Evolutionary conservation across 768 basidiomycete genomes (phyloP).

Genomic region (Favolaschia claudopus): DNA sequence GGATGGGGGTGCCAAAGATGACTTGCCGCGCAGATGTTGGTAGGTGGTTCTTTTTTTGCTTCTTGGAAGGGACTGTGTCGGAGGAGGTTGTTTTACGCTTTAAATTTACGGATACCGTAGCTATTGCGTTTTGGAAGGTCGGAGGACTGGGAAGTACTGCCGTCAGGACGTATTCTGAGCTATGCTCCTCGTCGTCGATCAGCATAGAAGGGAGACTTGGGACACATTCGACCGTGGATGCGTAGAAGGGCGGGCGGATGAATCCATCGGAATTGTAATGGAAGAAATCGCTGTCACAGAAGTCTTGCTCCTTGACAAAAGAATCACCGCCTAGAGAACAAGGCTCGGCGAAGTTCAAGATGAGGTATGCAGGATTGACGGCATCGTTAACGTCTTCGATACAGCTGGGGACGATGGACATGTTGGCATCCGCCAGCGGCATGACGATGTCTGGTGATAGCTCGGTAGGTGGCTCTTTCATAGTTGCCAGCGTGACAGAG

Average conservation of each 20-base stretch:
- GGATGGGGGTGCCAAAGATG: slow-evolving; percentile 58
- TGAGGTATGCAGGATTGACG: slow-evolving; percentile 12
- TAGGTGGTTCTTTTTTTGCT: slow-evolving; percentile 17
- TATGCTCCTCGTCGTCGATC: too few species aligned
- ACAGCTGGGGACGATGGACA: not conserved
- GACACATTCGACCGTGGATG: too few species aligned
- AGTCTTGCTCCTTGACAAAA: slow-evolving; percentile 3
- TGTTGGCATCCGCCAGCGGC: not conserved
- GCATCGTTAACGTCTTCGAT: not conserved
- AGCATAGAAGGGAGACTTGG: too few species aligned
- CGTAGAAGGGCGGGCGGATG: too few species aligned
- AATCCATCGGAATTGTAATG: slow-evolving; percentile 2
- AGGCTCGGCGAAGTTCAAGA: too few species aligned
- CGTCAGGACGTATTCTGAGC: not conserved
- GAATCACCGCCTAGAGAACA: not conserved
- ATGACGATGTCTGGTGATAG: not conserved
- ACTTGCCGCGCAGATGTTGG: too few species aligned
- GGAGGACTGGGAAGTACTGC: not conserved
- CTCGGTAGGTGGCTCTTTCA: not conserved
- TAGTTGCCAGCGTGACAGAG: slow-evolving; percentile 6
- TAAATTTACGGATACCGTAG: too few species aligned
- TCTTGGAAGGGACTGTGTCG: slow-evolving; percentile 1
- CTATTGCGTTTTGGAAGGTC: not conserved
- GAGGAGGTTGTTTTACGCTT: slow-evolving; percentile 27
- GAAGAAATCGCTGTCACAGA: not conserved